These are phyloP conservation scores for Artomyces pyxidatus DNA, from an alignment of 768 basidiomycete genomes.

Conservation along the genomic window DNA sequence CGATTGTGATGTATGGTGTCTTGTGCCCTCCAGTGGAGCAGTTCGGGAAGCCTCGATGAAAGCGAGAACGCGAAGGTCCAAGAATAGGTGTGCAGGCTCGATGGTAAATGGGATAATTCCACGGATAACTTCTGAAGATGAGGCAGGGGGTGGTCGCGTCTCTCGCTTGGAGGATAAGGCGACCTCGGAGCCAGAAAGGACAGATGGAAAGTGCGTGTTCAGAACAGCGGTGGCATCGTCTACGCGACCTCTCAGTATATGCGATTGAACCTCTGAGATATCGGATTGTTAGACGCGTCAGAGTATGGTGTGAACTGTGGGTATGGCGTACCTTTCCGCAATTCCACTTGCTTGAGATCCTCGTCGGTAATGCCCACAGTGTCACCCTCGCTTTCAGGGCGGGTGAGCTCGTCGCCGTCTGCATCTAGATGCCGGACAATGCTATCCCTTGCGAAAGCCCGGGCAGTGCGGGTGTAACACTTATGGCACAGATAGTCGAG, in stretches of 20 bases:
- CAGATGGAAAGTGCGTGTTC: conserved; percentile 66
- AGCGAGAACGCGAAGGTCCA: conserved; percentile 81
- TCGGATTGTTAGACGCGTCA: too few species aligned
- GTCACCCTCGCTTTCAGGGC: conserved; percentile 17
- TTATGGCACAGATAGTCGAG: conserved; percentile 72
- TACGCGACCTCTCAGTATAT: conserved; percentile 71
- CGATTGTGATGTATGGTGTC: too few species aligned
- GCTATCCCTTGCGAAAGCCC: conserved; percentile 58
- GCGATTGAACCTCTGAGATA: conserved; percentile 64
- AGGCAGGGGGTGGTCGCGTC: neutral
- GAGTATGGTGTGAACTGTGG: too few species aligned
- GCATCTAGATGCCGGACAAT: conserved; percentile 53
- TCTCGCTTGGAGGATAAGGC: neutral
- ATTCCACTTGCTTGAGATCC: conserved; percentile 6
- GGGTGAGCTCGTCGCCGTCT: conserved; percentile 59
- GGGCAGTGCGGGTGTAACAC: conserved; percentile 64
- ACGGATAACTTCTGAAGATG: conserved; percentile 29
- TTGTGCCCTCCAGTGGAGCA: conserved; percentile 49
- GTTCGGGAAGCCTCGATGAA: conserved; percentile 86
- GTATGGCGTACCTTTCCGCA: conserved; percentile 6
- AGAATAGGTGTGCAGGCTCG: conserved; percentile 63
- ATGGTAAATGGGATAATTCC: conserved; percentile 56
- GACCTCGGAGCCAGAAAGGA: conserved; percentile 35
- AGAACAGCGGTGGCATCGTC: conserved; percentile 61
- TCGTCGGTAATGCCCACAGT: conserved; percentile 12